These are phyloP conservation scores for Mycena haematopus DNA, from an alignment of 768 basidiomycete genomes.

Conservation along the genomic window DNA sequence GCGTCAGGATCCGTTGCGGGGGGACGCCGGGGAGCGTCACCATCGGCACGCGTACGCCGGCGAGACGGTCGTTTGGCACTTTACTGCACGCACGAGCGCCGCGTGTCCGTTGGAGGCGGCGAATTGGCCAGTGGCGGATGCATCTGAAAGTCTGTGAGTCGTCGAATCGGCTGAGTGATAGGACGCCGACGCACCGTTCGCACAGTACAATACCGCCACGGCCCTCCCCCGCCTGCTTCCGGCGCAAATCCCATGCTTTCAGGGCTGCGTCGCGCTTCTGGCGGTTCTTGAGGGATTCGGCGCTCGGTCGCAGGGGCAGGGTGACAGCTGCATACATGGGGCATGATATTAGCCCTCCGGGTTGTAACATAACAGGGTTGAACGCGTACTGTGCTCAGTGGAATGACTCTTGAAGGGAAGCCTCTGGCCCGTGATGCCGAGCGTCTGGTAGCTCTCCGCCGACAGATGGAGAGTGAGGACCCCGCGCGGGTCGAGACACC, in stretches of 20 bases:
- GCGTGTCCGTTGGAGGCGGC: constrained; percentile 13
- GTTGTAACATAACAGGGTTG: no score
- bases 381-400: constrained; percentile 50
- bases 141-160: neutral
- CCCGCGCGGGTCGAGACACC: constrained; percentile 74
- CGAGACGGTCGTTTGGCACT: constrained; percentile 26
- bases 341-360: neutral
- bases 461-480: constrained; percentile 61
- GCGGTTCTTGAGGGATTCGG: constrained; percentile 43
- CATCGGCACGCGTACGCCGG: constrained; percentile 15
- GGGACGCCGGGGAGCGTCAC: constrained; percentile 7
- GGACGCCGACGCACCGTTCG: constrained; percentile 30
- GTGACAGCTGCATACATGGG: constrained; percentile 53
- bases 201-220: constrained; percentile 57
- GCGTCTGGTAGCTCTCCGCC: constrained; percentile 63
- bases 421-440: constrained; percentile 64
- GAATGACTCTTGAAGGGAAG: constrained; percentile 58
- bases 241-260: constrained; percentile 54
- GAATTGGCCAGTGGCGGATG: constrained; percentile 11
- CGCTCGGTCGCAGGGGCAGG: constrained; percentile 48
- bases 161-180: neutral
- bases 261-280: constrained; percentile 49
- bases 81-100: constrained; percentile 31
- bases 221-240: constrained; percentile 39
- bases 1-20: constrained; percentile 34